These are phyloP conservation scores for Castanospermum australe DNA, from an alignment of 306 rosid species.

Conservation along the genomic window DNA sequence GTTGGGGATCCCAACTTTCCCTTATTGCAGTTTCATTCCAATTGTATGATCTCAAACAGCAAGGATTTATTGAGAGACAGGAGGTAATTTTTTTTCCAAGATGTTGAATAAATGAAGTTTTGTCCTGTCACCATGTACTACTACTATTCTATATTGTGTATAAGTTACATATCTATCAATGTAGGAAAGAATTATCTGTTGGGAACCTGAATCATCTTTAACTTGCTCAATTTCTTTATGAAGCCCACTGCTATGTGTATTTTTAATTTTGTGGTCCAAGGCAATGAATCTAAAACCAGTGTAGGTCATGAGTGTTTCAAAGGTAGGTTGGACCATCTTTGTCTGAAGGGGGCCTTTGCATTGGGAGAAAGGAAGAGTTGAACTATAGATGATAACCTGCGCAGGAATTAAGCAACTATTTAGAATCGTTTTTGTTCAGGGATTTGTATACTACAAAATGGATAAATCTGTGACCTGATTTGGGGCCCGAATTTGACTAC, in stretches of 20 bases:
- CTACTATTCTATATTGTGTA: neutral
- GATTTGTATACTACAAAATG: neutral
- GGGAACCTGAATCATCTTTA: neutral
- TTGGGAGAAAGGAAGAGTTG: neutral
- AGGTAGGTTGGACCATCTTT: neutral
- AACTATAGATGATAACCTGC: conserved; percentile 3
- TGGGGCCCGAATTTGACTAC: neutral
- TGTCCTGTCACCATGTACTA: conserved; percentile 1
- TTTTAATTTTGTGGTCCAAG: conserved; percentile 11
- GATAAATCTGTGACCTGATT: neutral
- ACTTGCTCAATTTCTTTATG: neutral
- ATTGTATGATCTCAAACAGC: conserved; percentile 77
- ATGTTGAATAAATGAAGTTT: neutral
- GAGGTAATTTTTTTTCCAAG: conserved; percentile 53
- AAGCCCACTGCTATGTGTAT: neutral
- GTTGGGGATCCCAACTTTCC: conserved; percentile 29
- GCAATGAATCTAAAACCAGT: neutral
- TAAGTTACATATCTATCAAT: neutral
- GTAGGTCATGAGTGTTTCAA: conserved; percentile 15
- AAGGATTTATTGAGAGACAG: conserved; percentile 71
- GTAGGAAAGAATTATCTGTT: neutral
- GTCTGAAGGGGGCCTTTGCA: conserved; percentile 11
- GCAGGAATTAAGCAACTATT: neutral
- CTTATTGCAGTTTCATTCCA: conserved; percentile 75
- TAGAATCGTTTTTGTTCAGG: neutral